Evolutionary conservation across 2,329 filamentous ascomycete species (phyloP).

Genomic region (Fusarium sp.): DNA sequence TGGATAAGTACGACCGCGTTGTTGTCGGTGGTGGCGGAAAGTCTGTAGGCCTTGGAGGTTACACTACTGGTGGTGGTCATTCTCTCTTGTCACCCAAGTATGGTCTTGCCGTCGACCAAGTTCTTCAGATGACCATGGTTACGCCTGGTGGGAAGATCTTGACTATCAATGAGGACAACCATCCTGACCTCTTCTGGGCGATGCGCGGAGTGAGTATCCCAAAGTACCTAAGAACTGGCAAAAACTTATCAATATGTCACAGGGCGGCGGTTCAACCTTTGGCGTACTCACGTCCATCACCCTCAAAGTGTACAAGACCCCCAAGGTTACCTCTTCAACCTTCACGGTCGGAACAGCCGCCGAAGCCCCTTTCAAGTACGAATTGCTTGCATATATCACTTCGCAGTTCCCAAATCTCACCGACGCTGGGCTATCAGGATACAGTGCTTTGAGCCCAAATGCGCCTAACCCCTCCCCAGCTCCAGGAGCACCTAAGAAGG

Average conservation of each 20-base stretch:
- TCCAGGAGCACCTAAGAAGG: slow-evolving; percentile 50
- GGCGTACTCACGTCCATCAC: slow-evolving; percentile 72
- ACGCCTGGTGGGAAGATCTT: slow-evolving; percentile 66
- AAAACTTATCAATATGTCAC: not conserved
- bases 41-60: slow-evolving; percentile 73
- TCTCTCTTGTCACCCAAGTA: slow-evolving; percentile 65
- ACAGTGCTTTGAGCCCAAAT: slow-evolving; percentile 57
- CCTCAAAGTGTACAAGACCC: slow-evolving; percentile 64
- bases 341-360: slow-evolving; percentile 46
- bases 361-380: slow-evolving; percentile 58
- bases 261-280: slow-evolving; percentile 73
- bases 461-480: slow-evolving; percentile 57
- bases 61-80: slow-evolving; percentile 74
- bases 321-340: slow-evolving; percentile 49
- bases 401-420: slow-evolving; percentile 62
- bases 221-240: not conserved
- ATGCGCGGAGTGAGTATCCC: slow-evolving; percentile 65
- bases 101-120: slow-evolving; percentile 74
- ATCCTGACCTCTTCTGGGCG: slow-evolving; percentile 75
- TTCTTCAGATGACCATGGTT: slow-evolving; percentile 71
- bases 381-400: slow-evolving; percentile 64
- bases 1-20: slow-evolving; percentile 61
- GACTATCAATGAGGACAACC: slow-evolving; percentile 65
- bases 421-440: slow-evolving; percentile 67
- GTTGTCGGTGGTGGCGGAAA: slow-evolving; percentile 69